These are phyloP conservation scores for Pogostemon cablin DNA, from an alignment of 257 asterid species.

Conservation along the genomic window DNA sequence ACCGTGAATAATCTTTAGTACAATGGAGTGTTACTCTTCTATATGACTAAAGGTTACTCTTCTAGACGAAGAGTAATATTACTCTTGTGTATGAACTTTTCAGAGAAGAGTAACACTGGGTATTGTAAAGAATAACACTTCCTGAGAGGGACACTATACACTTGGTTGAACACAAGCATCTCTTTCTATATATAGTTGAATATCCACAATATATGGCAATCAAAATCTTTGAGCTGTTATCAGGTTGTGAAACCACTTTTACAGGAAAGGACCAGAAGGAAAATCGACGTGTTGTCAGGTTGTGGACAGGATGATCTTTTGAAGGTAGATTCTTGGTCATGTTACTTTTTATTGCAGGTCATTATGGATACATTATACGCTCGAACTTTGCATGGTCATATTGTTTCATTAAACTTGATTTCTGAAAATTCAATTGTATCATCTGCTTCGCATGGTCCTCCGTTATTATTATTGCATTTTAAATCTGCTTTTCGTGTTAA, in stretches of 20 bases:
- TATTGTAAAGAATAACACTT: too few species aligned
- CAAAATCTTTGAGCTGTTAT: constrained; percentile 21
- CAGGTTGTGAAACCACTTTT: constrained; percentile 75
- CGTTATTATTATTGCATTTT: background rate
- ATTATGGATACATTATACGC: too few species aligned
- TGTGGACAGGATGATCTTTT: constrained; percentile 60
- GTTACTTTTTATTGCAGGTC: background rate
- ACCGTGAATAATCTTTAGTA: too few species aligned
- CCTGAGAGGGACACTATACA: too few species aligned
- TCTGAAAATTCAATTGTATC: background rate
- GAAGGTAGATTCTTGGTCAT: constrained; percentile 49
- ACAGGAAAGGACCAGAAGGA: constrained; percentile 62
- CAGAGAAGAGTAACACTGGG: too few species aligned
- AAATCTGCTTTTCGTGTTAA: background rate
- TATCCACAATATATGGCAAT: background rate
- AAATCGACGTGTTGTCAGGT: constrained; percentile 59
- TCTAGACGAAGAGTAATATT: too few species aligned
- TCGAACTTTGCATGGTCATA: background rate
- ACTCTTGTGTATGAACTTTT: too few species aligned
- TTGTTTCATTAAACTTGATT: background rate
- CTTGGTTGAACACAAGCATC: too few species aligned
- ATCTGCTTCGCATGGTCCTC: background rate
- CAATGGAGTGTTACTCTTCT: too few species aligned
- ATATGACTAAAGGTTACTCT: too few species aligned
- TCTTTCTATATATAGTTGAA: background rate